Percentiles rank a stretch among this genome's conserved stretches.
These are phyloP conservation scores for Annona cherimola DNA, from an alignment of 164 flowering plant genomes.

Conservation along the genomic window DNA sequence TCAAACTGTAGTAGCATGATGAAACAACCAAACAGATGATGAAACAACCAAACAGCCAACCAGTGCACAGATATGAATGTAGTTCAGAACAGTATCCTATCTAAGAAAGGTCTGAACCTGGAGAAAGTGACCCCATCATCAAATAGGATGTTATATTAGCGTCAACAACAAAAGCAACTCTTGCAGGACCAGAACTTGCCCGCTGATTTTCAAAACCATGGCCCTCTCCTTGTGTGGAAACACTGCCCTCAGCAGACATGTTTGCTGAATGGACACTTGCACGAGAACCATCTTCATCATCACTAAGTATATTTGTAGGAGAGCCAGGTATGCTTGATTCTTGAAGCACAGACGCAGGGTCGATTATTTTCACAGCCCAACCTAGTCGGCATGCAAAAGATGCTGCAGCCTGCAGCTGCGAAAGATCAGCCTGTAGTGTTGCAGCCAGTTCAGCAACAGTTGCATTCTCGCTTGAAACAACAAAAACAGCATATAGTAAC, in stretches of 20 bases:
- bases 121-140: constrained; percentile 99
- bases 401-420: constrained; percentile 97
- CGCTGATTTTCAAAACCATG: constrained; percentile 38
- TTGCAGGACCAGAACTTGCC: constrained; percentile 42
- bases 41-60: background rate
- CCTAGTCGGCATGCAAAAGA: constrained; percentile 96
- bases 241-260: constrained; percentile 43
- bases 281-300: constrained; percentile 71
- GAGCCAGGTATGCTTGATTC: constrained; percentile 49
- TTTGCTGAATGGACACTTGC: constrained; percentile 51
- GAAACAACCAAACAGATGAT: background rate
- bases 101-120: constrained; percentile 46
- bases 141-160: constrained; percentile 98
- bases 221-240: constrained; percentile 45
- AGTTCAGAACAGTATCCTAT: constrained; percentile 1
- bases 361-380: constrained; percentile 93
- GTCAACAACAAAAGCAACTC: constrained; percentile 96
- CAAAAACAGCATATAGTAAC: constrained; percentile 97
- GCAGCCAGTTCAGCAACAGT: constrained; percentile 96
- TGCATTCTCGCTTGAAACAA: constrained; percentile 96
- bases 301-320: constrained; percentile 44
- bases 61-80: no score
- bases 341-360: constrained; percentile 82
- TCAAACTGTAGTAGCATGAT: background rate
- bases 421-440: constrained; percentile 91